Evolutionary conservation across 768 basidiomycete genomes (phyloP), one percentile per base, ranked within the genome.

Genomic region (Lactarius psammicola): DNA sequence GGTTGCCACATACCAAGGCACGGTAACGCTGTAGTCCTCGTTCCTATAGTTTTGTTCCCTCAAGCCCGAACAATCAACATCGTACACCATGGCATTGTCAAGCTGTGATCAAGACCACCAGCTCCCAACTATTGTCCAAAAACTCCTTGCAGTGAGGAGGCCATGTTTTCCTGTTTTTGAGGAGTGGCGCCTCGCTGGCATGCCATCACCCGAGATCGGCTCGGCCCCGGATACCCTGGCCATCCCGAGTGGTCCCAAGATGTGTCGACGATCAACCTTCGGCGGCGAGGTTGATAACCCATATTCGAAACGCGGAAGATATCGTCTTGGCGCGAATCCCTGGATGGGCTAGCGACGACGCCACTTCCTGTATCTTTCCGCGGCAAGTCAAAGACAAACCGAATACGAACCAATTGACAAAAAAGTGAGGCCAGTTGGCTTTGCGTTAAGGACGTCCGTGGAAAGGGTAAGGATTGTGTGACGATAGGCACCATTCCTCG

Each of bases 401-500:
- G 18, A 13, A 18, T 59, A 46, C 40, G 4, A 13, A 11, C 40
- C 31, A 1, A 49, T 60, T 7, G 23, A 36, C 31, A 60, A 15
- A n/a, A n/a, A 34, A 40, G 17, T 11, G 59, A 60, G 26, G 28
- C 64, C 23, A 30, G 38, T 9, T 65, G 40, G 40, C 53, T 65
- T 28, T 40, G 55, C 31, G 34, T 66, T 55, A 20, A 9, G 30
- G 56, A 63, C 34, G 18, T 62, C 34, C 59, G 57, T 13, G 59
- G 51, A 36, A 70, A 71, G 44, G 79, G 79, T 0, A 36, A 65
- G 11, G 79, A 77, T 7, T 68, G 77, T 30, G 74, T 78, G 67
- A 76, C 77, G 13, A 73, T 71, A 2, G 65, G 66, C 26, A 60
- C 72, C 11, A 69, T 80, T 57, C 65, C 70, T 17, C 46, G 60